A percentile compares a stretch with the other conserved stretches of the same genome.
Conservation (phyloP, 352 stramenopile genomes). For the Pythium monospermum region DNA sequence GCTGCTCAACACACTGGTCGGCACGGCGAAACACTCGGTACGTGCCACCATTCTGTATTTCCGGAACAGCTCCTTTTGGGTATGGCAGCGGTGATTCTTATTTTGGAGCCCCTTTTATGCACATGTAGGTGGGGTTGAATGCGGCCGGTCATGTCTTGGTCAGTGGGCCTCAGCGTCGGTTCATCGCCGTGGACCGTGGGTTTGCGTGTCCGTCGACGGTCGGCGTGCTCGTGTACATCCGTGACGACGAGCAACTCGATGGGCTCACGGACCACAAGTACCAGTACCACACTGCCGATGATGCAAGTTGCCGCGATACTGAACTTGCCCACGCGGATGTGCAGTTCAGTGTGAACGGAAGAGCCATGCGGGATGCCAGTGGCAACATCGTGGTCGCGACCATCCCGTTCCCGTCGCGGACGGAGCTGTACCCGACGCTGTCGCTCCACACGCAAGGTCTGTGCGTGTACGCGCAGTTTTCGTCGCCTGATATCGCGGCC, state of each 20-base stretch:
- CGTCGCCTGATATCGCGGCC: slow-evolving; percentile 52
- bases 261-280: slow-evolving; percentile 13
- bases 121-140: slow-evolving; percentile 70
- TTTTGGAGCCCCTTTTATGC: slow-evolving; percentile 1
- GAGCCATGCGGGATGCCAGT: slow-evolving; percentile 47
- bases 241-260: slow-evolving; percentile 23
- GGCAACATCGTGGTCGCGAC: slow-evolving; percentile 54
- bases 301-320: background rate
- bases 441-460: slow-evolving; percentile 80
- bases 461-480: slow-evolving; percentile 76
- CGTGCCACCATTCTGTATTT: background rate
- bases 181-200: slow-evolving; percentile 46
- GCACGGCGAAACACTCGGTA: slow-evolving; percentile 76
- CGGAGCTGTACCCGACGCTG: slow-evolving; percentile 78
- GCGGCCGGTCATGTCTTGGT: slow-evolving; percentile 75
- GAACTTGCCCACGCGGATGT: slow-evolving; percentile 35
- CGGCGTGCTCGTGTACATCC: slow-evolving; percentile 63
- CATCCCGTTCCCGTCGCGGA: slow-evolving; percentile 47
- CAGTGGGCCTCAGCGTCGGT: slow-evolving; percentile 46
- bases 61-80: background rate
- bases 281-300: too few relatives aligned
- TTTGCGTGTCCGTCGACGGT: slow-evolving; percentile 67
- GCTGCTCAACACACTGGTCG: slow-evolving; percentile 75
- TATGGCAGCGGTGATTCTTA: too few relatives aligned
- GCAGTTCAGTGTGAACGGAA: slow-evolving; percentile 71